Base-by-base conservation (phyloP, 2,329 filamentous ascomycete genomes). In the Colletotrichum orchidophilum region DNA sequence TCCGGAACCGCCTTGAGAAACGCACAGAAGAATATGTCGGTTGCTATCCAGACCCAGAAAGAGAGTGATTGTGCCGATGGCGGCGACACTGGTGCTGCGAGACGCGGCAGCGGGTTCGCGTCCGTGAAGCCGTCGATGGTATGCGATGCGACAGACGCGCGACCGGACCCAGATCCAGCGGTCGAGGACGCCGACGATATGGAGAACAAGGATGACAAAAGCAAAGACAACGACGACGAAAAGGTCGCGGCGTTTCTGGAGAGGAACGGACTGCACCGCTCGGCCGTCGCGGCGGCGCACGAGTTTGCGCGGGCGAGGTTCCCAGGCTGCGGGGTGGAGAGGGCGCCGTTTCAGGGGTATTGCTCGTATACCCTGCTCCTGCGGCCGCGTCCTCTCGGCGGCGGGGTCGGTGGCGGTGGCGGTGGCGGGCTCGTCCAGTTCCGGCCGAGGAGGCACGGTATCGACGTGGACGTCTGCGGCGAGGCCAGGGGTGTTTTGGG, bases 291-390 rank as follows among this genome's bases (percentile, higher is more conserved):
- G 13, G 39, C 58, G 31, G 59, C 39, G 59, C 61, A 83, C 63
- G 72, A 74, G 3, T 82, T 84, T 58, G 78, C 80, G 15, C 71
- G 66, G 49, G 63, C 75, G 18, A 74, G 73, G 0, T 85, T 82
- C 59, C 78, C 81, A 0, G 72, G 70, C 5, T 61, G 70, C n/a
- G 62, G 74, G 3, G 75, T 84, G 29, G 72, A 74, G 3, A 78
- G 82, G 3, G 78, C 79, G 8, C 74, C 79, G 7, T 79, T 79
- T 5, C 87, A 88, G 73, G 87, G 86, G 21, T 87, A 85, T 72
- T 89, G 87, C 73, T 88, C 86, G 2, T 84, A 87, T 73, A 88
- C 87, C 0, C 71, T 88, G 7, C 76, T 80, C 27, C 77, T 85
- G 18, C 81, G 81, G 27, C 59, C 59, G n/a, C 59, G 6, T 11